These are phyloP conservation scores for Neophaeococcomyces aloes DNA, from an alignment of 2,329 filamentous ascomycete genomes.

Conservation along the genomic window DNA sequence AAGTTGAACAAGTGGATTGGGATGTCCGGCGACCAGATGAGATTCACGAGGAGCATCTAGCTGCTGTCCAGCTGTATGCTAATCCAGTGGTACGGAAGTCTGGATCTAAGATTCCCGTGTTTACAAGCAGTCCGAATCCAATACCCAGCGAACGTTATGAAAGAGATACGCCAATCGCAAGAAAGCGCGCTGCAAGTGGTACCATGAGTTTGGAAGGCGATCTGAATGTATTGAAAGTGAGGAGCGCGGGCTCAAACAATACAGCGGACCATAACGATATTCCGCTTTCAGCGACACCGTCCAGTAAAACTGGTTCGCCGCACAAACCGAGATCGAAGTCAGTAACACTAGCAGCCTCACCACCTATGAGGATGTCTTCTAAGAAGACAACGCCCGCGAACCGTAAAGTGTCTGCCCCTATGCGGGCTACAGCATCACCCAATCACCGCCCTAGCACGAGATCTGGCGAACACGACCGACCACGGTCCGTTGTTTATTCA, in stretches of 20 bases:
- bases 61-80: constrained; percentile 40
- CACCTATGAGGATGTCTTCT: constrained; percentile 19
- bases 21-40: constrained; percentile 71
- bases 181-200: constrained; percentile 47
- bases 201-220: constrained; percentile 51
- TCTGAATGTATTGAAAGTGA: constrained; percentile 50
- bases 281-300: constrained; percentile 7
- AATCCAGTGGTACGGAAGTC: constrained; percentile 47
- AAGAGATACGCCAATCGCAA: constrained; percentile 57
- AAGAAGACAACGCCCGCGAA: constrained; percentile 31
- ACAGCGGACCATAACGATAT: constrained; percentile 12
- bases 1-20: constrained; percentile 46
- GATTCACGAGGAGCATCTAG: constrained; percentile 46
- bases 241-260: constrained; percentile 28
- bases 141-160: constrained; percentile 63
- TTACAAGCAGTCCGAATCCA: constrained; percentile 67
- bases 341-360: constrained; percentile 20
- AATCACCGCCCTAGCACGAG: constrained; percentile 51
- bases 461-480: constrained; percentile 43
- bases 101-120: constrained; percentile 75
- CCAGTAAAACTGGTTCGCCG: constrained; percentile 24
- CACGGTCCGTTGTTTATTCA: constrained; percentile 49
- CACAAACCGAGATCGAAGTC: constrained; percentile 23
- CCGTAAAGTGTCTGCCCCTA: constrained; percentile 31
- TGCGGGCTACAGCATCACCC: constrained; percentile 31